These are phyloP conservation scores for Microcyclospora pomicola DNA, from an alignment of 2,329 filamentous ascomycete genomes.

Conservation along the genomic window DNA sequence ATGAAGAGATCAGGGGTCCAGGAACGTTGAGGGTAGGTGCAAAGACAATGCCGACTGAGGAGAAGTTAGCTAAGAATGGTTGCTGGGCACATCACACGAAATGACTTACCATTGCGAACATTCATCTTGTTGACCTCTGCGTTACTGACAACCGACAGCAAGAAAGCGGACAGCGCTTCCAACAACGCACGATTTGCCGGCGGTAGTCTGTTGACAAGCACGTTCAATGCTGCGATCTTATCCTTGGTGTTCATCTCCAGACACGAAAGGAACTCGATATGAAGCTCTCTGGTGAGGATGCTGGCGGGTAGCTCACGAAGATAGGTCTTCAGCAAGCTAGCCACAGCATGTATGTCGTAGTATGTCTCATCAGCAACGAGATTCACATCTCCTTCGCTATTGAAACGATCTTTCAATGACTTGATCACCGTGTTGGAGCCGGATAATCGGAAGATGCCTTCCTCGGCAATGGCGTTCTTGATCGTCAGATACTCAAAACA, in stretches of 20 bases:
- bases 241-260: conserved; percentile 60
- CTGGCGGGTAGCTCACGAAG: conserved; percentile 82
- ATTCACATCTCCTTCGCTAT: conserved; percentile 81
- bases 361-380: conserved; percentile 66
- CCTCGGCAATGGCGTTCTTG: conserved; percentile 69
- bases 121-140: conserved; percentile 94
- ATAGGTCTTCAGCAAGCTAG: conserved; percentile 86
- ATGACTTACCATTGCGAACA: conserved; percentile 54
- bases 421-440: conserved; percentile 96
- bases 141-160: conserved; percentile 87
- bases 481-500: conserved; percentile 85
- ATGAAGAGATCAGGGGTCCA: conserved; percentile 82
- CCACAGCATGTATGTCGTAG: conserved; percentile 91
- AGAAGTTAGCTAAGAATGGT: conserved; percentile 13
- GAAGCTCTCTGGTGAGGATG: conserved; percentile 79
- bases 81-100: background rate
- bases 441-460: conserved; percentile 92
- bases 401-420: conserved; percentile 80
- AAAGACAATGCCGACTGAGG: conserved; percentile 79
- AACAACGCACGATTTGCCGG: conserved; percentile 68
- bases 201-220: conserved; percentile 68
- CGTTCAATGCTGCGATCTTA: conserved; percentile 63
- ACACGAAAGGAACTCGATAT: conserved; percentile 65
- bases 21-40: conserved; percentile 95
- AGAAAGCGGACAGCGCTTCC: conserved; percentile 70